These are phyloP conservation scores for Magnolia changhungtana DNA, from an alignment of 164 flowering plant genomes.

Conservation along the genomic window DNA sequence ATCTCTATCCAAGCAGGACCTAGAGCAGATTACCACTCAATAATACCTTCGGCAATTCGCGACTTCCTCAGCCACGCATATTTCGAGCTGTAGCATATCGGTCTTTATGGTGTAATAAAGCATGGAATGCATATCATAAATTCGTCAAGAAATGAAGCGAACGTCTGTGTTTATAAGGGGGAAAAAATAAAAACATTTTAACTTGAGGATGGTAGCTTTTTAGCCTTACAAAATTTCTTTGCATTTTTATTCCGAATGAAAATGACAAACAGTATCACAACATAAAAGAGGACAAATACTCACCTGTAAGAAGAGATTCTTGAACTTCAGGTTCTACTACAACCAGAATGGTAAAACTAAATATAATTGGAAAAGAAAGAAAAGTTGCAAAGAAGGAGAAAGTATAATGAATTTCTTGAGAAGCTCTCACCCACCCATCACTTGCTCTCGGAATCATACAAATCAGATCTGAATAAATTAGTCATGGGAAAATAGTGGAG, in stretches of 20 bases:
- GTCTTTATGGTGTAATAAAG: not conserved
- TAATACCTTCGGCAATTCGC: too few relatives aligned
- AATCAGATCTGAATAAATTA: not conserved
- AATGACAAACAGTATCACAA: not conserved
- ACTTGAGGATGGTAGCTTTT: too few relatives aligned
- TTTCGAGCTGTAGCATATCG: not conserved
- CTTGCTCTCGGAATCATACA: conserved; percentile 16
- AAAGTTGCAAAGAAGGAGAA: not conserved
- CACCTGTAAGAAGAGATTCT: not conserved
- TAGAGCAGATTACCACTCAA: too few relatives aligned
- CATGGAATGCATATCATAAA: not conserved
- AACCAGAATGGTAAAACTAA: not conserved
- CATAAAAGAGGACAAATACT: not conserved
- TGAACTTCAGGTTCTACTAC: not conserved
- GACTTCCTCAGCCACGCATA: not conserved
- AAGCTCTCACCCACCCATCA: not conserved
- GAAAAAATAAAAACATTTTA: not conserved
- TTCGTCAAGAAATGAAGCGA: not conserved
- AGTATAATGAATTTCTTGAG: not conserved
- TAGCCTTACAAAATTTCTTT: not conserved
- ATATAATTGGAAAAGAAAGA: not conserved
- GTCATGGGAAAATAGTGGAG: not conserved
- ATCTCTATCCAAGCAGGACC: too few relatives aligned
- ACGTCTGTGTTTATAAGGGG: not conserved
- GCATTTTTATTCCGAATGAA: not conserved